phyloP scores from a whole-genome alignment of 2,329 filamentous ascomycete species.

The Fusarium transvaalense region DNA sequence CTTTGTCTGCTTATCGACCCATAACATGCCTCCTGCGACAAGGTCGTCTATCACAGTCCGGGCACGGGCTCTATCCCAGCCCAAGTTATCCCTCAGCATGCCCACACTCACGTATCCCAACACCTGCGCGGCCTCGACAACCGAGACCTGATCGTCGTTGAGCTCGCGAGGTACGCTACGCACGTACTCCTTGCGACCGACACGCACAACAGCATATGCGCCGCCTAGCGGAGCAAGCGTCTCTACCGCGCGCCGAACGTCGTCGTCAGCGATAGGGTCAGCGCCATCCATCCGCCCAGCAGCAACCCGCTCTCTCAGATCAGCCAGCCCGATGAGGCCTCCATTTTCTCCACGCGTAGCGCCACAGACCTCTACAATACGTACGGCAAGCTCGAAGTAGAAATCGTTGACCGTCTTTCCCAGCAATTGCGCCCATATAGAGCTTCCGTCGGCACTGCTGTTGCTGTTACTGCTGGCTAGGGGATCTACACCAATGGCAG shows the following conservation, averaged over 20 bases:
- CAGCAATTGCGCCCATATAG: constrained; percentile 92
- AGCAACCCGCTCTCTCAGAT: constrained; percentile 82
- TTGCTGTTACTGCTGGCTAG: constrained; percentile 68
- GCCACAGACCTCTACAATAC: constrained; percentile 92
- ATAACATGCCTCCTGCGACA: constrained; percentile 88
- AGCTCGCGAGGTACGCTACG: constrained; percentile 94
- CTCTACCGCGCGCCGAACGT: constrained; percentile 88
- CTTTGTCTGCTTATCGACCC: constrained; percentile 86
- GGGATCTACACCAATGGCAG: constrained; percentile 95
- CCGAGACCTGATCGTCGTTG: constrained; percentile 92
- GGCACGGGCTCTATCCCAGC: constrained; percentile 87
- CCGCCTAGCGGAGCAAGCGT: constrained; percentile 89
- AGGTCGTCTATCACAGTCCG: constrained; percentile 92
- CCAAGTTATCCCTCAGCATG: constrained; percentile 88
- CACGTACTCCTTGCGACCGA: constrained; percentile 89
- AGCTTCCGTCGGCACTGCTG: constrained; percentile 66
- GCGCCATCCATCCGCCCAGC: constrained; percentile 80
- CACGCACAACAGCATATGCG: constrained; percentile 85
- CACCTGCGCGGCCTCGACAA: constrained; percentile 90
- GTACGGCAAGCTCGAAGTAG: constrained; percentile 97
- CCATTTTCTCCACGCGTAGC: constrained; percentile 91
- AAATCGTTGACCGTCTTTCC: constrained; percentile 96
- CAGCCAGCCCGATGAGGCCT: constrained; percentile 85
- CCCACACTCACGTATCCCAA: constrained; percentile 90
- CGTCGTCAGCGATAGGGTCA: constrained; percentile 88